Conservation (phyloP, 371 early-diverging fungal species). For the Batkoa obscura region DNA sequence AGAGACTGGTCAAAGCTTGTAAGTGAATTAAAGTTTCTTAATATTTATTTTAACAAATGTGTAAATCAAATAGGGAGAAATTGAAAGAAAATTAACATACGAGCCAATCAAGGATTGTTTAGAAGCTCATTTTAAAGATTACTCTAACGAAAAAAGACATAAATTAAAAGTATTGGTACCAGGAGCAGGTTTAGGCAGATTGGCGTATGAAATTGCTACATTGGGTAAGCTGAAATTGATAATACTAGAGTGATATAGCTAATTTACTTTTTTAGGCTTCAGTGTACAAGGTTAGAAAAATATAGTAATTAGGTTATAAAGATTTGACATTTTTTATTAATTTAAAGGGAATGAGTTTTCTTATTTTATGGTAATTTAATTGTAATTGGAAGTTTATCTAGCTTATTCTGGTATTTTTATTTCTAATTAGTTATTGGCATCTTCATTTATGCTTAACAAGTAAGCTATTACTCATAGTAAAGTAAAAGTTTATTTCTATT, state of each 20-base stretch:
- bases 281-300: conserved; percentile 48
- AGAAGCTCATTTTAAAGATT: conserved; percentile 22
- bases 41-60: background rate
- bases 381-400: background rate
- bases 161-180: conserved; percentile 52
- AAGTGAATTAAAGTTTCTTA: background rate
- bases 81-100: conserved; percentile 63
- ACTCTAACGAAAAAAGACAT: conserved; percentile 26
- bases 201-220: conserved; percentile 68
- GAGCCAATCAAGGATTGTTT: conserved; percentile 57
- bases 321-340: background rate
- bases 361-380: conserved; percentile 37
- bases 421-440: conserved; percentile 41
- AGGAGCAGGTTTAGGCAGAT: conserved; percentile 78
- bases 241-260: background rate
- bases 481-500: background rate
- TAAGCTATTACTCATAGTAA: conserved; percentile 5
- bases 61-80: conserved; percentile 27
- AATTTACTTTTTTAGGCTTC: conserved; percentile 24
- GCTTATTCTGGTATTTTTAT: background rate
- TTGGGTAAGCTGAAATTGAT: conserved; percentile 17
- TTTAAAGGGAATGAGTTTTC: conserved; percentile 52
- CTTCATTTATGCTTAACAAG: conserved; percentile 74
- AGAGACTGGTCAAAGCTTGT: conserved; percentile 56
- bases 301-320: background rate